Evolutionary conservation across 441 rosid species (phyloP).

Genomic region (Mallotus japonicus): DNA sequence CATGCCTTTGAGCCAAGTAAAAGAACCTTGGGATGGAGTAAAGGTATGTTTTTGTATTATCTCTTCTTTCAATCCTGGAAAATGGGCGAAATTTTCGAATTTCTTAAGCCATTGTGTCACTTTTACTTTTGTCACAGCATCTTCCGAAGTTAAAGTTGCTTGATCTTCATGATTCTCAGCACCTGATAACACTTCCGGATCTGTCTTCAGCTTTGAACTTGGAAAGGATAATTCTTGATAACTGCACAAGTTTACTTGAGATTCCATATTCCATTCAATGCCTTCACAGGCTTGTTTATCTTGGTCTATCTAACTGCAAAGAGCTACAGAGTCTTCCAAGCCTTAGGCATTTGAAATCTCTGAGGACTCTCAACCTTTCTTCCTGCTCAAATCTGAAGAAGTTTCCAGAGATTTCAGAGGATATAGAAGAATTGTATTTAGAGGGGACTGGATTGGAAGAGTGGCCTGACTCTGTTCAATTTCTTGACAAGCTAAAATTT

Average conservation of each 20-base stretch:
- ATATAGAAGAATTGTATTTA: conserved; percentile 18
- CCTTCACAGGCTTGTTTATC: conserved; percentile 17
- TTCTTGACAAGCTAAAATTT: conserved; percentile 9
- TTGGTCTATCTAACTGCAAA: conserved; percentile 17
- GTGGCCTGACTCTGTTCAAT: conserved; percentile 23
- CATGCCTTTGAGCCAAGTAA: conserved; percentile 25
- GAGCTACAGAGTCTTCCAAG: conserved; percentile 22
- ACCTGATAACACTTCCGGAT: conserved; percentile 10
- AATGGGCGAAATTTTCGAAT: background rate
- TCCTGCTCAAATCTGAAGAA: conserved; percentile 17
- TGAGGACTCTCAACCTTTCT: conserved; percentile 20
- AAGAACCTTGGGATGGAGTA: conserved; percentile 21
- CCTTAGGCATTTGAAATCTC: conserved; percentile 13
- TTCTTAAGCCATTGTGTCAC: background rate
- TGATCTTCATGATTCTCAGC: conserved; percentile 20
- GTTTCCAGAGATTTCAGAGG: conserved; percentile 21
- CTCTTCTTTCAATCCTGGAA: background rate
- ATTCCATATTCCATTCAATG: conserved; percentile 16
- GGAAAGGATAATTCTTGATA: conserved; percentile 24
- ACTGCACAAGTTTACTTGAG: conserved; percentile 27
- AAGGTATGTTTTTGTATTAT: conserved; percentile 18
- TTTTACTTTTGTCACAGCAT: background rate
- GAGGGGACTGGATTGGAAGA: conserved; percentile 20
- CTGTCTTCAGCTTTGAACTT: conserved; percentile 14
- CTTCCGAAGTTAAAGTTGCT: conserved; percentile 18